Evolutionary conservation across 306 rosid species (phyloP).

Genomic region (Acacia crassicarpa): DNA sequence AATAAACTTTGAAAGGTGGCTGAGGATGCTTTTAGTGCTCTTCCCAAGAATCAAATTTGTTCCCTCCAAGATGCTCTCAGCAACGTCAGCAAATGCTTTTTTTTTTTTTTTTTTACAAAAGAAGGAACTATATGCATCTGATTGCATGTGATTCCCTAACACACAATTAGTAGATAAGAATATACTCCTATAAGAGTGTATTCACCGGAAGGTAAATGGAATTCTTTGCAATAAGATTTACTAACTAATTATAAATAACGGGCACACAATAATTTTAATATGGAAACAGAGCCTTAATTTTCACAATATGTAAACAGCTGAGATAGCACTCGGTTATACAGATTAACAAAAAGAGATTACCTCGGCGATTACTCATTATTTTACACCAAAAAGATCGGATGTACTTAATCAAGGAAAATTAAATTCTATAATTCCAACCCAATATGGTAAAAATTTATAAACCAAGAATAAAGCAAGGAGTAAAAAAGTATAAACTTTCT

Average conservation of each 20-base stretch:
- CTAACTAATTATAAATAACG: not conserved
- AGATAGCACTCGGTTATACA: not conserved
- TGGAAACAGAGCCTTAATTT: not conserved
- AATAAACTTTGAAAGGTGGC: not conserved
- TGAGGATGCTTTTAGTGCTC: not conserved
- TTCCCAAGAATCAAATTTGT: not conserved
- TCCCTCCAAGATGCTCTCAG: not conserved
- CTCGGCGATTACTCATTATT: not conserved
- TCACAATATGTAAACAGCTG: not conserved
- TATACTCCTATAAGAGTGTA: not conserved
- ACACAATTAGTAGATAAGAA: not conserved
- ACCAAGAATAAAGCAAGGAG: not conserved
- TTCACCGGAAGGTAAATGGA: not conserved
- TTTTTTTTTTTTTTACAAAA: not conserved
- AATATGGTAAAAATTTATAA: not conserved
- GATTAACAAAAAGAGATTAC: not conserved
- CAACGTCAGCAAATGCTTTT: not conserved
- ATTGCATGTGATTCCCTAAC: not conserved
- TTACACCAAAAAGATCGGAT: not conserved
- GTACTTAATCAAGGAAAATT: not conserved
- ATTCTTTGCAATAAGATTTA: not conserved
- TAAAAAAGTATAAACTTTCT: not conserved
- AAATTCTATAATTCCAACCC: not conserved
- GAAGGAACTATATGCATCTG: not conserved
- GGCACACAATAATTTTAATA: not conserved